Percentiles rank a stretch among this genome's conserved stretches.
These are phyloP conservation scores for Clohesyomyces aquaticus DNA, from an alignment of 495 filamentous ascomycete genomes.

Conservation along the genomic window DNA sequence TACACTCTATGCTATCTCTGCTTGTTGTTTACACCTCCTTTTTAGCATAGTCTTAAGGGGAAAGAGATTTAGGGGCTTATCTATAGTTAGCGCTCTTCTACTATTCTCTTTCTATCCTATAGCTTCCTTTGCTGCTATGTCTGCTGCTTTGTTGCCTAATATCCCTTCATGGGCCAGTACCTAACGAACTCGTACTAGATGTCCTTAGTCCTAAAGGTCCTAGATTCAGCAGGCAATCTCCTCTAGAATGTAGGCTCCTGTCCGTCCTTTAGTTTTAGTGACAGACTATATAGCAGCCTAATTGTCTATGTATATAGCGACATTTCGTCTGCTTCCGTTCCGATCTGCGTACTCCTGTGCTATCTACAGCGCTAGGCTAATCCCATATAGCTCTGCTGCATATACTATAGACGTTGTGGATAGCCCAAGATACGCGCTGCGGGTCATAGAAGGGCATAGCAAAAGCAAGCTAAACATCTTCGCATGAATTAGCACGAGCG, in stretches of 20 bases:
- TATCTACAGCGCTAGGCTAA: conserved; percentile 15
- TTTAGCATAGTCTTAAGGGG: conserved; percentile 6
- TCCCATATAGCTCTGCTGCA: conserved; percentile 15
- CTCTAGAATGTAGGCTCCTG: conserved; percentile 17
- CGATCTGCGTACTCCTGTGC: conserved; percentile 14
- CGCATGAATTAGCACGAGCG: too few species aligned
- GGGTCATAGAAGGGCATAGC: too few species aligned
- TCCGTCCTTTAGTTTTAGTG: conserved; percentile 12
- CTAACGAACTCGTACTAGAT: too few species aligned
- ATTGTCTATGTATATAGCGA: conserved; percentile 18
- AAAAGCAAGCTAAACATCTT: too few species aligned
- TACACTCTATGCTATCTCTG: conserved; percentile 9
- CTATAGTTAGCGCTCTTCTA: neutral
- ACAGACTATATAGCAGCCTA: conserved; percentile 14
- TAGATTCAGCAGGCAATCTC: conserved; percentile 2
- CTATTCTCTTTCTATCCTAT: too few species aligned
- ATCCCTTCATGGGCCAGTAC: too few species aligned
- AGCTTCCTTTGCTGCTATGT: too few species aligned
- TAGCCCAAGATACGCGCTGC: conserved; percentile 2
- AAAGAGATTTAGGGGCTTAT: conserved; percentile 1
- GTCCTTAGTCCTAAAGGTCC: conserved; percentile 10
- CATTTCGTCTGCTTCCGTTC: conserved; percentile 17
- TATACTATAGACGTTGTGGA: conserved; percentile 8
- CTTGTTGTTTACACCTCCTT: conserved; percentile 11
- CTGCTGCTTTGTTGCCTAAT: too few species aligned